A percentile compares a stretch with the other conserved stretches of the same genome.
Evolutionary conservation across 2,329 filamentous ascomycete genomes (phyloP).

Genomic region (Incumbomyces delicatus): DNA sequence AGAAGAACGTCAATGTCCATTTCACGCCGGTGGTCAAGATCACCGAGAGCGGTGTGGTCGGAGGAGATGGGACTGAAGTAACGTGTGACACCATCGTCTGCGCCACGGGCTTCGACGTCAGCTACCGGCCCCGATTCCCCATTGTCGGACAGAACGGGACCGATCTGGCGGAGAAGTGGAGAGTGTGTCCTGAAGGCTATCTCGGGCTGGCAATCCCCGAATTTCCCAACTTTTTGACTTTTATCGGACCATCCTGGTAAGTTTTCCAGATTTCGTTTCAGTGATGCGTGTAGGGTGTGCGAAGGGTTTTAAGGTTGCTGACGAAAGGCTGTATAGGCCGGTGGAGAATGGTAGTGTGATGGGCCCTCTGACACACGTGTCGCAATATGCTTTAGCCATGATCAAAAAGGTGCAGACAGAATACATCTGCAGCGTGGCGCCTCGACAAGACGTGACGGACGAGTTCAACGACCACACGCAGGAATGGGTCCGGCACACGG

Average conservation of each 20-base stretch:
- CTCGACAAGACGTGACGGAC: conserved; percentile 24
- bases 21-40: conserved; percentile 38
- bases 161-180: conserved; percentile 38
- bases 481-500: conserved; percentile 41
- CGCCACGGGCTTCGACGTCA: conserved; percentile 35
- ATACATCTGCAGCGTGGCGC: conserved; percentile 32
- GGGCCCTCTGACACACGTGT: conserved; percentile 32
- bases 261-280: conserved; percentile 38
- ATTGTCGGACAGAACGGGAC: conserved; percentile 29
- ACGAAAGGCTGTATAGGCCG: conserved; percentile 25
- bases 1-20: conserved; percentile 42
- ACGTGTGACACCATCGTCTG: conserved; percentile 28
- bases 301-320: no score
- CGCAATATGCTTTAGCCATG: conserved; percentile 30
- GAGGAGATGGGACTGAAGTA: conserved; percentile 26
- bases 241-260: conserved; percentile 27
- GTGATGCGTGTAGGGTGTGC: not conserved
- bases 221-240: conserved; percentile 21
- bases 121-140: conserved; percentile 35
- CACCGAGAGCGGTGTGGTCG: conserved; percentile 35
- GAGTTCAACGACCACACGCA: conserved; percentile 32
- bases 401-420: conserved; percentile 34
- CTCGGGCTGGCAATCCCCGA: conserved; percentile 22
- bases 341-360: conserved; percentile 39
- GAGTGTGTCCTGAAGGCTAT: conserved; percentile 22